A percentile compares a stretch with the other conserved stretches of the same genome.
Evolutionary conservation across 345 rosid genomes (phyloP).

Genomic region (Dimocarpus longan): DNA sequence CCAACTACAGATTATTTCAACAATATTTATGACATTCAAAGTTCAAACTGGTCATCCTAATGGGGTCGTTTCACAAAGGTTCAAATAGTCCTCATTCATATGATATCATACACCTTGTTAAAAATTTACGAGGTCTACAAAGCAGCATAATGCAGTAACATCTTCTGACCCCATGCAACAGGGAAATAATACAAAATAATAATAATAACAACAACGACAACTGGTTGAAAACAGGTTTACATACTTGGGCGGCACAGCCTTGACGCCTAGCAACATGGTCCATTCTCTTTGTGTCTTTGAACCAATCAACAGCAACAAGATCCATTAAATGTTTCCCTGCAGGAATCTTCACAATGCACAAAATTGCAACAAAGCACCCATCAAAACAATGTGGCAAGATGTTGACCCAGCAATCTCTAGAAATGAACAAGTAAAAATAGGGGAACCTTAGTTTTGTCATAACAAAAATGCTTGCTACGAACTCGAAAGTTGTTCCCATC

Average conservation of each 20-base stretch:
- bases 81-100: neutral
- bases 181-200: neutral
- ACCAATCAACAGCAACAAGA: constrained; percentile 99
- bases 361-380: constrained; percentile 1
- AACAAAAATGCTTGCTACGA: constrained; percentile 90
- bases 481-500: constrained; percentile 92
- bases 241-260: constrained; percentile 97
- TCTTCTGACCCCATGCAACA: neutral
- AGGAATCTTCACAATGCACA: constrained; percentile 62
- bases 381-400: constrained; percentile 10
- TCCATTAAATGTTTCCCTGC: constrained; percentile 97
- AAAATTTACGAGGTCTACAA: neutral
- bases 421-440: constrained; percentile 19
- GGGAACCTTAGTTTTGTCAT: constrained; percentile 81
- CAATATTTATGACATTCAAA: neutral
- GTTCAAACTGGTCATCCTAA: neutral
- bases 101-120: neutral
- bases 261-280: constrained; percentile 93
- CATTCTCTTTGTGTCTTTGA: constrained; percentile 93
- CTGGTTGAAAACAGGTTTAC: constrained; percentile 15
- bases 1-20: constrained; percentile 4
- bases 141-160: neutral
- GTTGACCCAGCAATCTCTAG: neutral
- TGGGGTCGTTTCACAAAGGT: neutral
- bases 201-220: neutral